A percentile compares a stretch with the other conserved stretches of the same genome.
These are phyloP conservation scores for Ettlia oleoabundans DNA, from an alignment of 139 green algal species.

Conservation along the genomic window DNA sequence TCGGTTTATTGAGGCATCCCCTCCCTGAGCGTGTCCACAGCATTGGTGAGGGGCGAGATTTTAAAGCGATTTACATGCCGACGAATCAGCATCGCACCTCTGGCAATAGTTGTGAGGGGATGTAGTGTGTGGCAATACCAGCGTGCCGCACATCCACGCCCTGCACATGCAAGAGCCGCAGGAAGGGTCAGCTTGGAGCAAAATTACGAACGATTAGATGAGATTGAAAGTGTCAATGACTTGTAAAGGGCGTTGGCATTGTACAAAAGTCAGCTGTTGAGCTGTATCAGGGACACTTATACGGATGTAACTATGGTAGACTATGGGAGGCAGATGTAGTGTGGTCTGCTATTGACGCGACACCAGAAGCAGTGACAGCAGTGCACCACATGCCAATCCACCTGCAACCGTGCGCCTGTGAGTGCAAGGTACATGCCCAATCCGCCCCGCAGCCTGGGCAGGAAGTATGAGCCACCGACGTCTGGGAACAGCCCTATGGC, in stretches of 20 bases:
- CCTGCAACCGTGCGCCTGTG: constrained; percentile 81
- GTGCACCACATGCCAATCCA: neutral
- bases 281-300: too few species aligned
- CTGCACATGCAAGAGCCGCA: constrained; percentile 26
- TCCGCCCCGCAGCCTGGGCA: constrained; percentile 65
- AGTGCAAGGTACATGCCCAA: constrained; percentile 85
- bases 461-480: constrained; percentile 88
- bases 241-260: too few species aligned
- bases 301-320: too few species aligned
- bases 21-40: too few species aligned
- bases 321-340: too few species aligned
- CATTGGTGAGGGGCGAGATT: too few species aligned
- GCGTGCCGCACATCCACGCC: constrained; percentile 71
- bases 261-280: too few species aligned
- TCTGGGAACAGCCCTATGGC: constrained; percentile 97
- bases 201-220: neutral
- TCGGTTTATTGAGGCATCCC: too few species aligned
- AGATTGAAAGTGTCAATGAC: neutral
- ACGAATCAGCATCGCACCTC: constrained; percentile 40
- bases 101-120: constrained; percentile 64
- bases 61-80: too few species aligned
- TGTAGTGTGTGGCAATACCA: constrained; percentile 87
- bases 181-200: neutral
- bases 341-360: too few species aligned
- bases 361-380: neutral